phyloP scores from a whole-genome alignment of 495 filamentous ascomycete species.

The Aspergillus saccharolyticus region DNA sequence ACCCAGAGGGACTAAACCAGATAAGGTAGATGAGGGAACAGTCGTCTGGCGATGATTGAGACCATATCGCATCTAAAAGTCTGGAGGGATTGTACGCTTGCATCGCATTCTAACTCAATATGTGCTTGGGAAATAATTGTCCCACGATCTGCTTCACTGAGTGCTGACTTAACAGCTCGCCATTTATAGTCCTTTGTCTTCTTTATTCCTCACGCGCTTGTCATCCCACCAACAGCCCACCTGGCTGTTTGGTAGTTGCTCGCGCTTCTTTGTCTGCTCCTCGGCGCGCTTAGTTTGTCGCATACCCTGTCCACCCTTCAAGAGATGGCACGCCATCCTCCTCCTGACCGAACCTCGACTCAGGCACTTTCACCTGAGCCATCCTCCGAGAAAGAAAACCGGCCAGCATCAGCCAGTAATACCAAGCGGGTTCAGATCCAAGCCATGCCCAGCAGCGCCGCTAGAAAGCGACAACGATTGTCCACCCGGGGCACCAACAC shows the following conservation, averaged over 20 bases:
- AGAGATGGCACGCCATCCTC: constrained; percentile 29
- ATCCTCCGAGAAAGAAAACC: constrained; percentile 60
- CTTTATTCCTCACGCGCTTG: background rate
- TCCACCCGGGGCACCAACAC: constrained; percentile 29
- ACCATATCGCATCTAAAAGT: too few relatives aligned
- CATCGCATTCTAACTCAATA: too few relatives aligned
- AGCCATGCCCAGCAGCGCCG: constrained; percentile 26
- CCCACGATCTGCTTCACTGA: background rate
- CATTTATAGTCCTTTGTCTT: background rate
- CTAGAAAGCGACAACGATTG: constrained; percentile 42
- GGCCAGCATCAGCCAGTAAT: constrained; percentile 10
- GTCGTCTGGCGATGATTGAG: background rate
- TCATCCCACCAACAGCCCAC: background rate
- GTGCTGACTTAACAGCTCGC: background rate
- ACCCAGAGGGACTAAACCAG: too few relatives aligned
- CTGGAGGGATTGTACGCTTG: too few relatives aligned
- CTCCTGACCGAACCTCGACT: constrained; percentile 19
- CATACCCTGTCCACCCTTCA: constrained; percentile 8
- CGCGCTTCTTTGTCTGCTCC: constrained; percentile 3
- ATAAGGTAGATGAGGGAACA: background rate
- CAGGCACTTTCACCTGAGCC: constrained; percentile 33
- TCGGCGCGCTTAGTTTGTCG: constrained; percentile 6
- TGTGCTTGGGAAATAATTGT: background rate
- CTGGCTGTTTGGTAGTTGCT: background rate
- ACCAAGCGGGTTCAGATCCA: constrained; percentile 23